A percentile compares a stretch with the other conserved stretches of the same genome.
These are phyloP conservation scores for Myxozyma vanderwaltii DNA, from an alignment of 805 yeast species.

Conservation along the genomic window DNA sequence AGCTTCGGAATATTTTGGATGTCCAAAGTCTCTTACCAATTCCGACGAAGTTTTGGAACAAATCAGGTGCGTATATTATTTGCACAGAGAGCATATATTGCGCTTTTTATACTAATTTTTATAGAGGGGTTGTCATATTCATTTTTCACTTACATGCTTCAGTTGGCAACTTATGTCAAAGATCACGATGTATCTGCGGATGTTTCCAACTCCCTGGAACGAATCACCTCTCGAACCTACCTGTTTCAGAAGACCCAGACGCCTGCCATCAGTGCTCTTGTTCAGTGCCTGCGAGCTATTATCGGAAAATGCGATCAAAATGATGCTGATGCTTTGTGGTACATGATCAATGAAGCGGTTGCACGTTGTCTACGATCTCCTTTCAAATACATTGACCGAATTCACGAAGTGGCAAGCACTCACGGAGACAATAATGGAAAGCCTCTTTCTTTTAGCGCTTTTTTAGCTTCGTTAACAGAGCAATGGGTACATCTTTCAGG, in stretches of 20 bases:
- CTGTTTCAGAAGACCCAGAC: slow-evolving; percentile 57
- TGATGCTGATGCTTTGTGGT: slow-evolving; percentile 54
- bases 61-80: slow-evolving; percentile 40
- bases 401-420: slow-evolving; percentile 37
- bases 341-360: slow-evolving; percentile 71
- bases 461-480: slow-evolving; percentile 61
- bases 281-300: neutral
- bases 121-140: slow-evolving; percentile 49
- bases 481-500: slow-evolving; percentile 58
- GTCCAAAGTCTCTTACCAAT: slow-evolving; percentile 56
- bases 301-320: neutral
- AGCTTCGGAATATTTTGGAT: slow-evolving; percentile 51
- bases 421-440: neutral
- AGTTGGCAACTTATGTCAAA: slow-evolving; percentile 34
- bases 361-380: slow-evolving; percentile 74
- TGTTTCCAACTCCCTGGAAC: slow-evolving; percentile 53
- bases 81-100: neutral
- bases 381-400: slow-evolving; percentile 74
- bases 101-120: neutral
- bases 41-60: slow-evolving; percentile 80
- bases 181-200: slow-evolving; percentile 43
- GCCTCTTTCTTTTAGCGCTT: slow-evolving; percentile 51
- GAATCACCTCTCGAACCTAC: slow-evolving; percentile 54
- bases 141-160: slow-evolving; percentile 65
- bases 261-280: slow-evolving; percentile 46